phyloP scores from a whole-genome alignment of 306 rosid species.

The Corylus heterophylla region DNA sequence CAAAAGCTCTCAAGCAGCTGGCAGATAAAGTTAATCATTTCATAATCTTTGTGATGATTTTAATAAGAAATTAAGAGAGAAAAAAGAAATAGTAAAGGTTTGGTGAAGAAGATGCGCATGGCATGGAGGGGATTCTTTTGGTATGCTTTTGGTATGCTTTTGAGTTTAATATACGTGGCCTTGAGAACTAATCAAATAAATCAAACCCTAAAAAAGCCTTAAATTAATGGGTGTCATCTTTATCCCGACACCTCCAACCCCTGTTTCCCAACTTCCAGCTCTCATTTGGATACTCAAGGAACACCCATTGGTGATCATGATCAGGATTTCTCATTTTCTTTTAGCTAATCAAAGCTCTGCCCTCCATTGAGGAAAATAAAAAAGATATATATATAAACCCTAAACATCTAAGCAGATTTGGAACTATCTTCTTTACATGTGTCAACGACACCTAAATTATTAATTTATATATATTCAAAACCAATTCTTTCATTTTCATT shows the following conservation, averaged over 20 bases:
- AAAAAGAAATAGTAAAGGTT: background rate
- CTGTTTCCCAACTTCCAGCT: constrained; percentile 89
- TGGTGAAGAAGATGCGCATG: constrained; percentile 65
- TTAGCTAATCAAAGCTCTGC: constrained; percentile 45
- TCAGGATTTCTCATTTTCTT: constrained; percentile 26
- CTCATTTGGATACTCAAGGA: constrained; percentile 30
- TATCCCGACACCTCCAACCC: constrained; percentile 70
- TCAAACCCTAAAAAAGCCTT: constrained; percentile 15
- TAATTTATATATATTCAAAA: background rate
- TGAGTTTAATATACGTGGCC: constrained; percentile 22
- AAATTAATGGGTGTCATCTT: constrained; percentile 73
- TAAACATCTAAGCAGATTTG: constrained; percentile 13
- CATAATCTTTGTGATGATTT: constrained; percentile 9
- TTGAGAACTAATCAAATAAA: constrained; percentile 23
- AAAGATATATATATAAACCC: background rate
- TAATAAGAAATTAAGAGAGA: constrained; percentile 10
- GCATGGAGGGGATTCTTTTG: constrained; percentile 51
- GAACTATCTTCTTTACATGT: constrained; percentile 28
- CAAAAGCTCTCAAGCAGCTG: constrained; percentile 31
- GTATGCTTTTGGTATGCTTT: constrained; percentile 64
- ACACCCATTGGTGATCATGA: constrained; percentile 34
- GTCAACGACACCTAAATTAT: constrained; percentile 22
- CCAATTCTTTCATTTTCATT: background rate
- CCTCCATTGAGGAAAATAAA: constrained; percentile 27
- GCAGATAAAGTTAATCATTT: constrained; percentile 29